Percentiles rank a stretch among this genome's conserved stretches.
Evolutionary conservation across 2,329 filamentous ascomycete species (phyloP).

Genomic region (Penicillium sp.): DNA sequence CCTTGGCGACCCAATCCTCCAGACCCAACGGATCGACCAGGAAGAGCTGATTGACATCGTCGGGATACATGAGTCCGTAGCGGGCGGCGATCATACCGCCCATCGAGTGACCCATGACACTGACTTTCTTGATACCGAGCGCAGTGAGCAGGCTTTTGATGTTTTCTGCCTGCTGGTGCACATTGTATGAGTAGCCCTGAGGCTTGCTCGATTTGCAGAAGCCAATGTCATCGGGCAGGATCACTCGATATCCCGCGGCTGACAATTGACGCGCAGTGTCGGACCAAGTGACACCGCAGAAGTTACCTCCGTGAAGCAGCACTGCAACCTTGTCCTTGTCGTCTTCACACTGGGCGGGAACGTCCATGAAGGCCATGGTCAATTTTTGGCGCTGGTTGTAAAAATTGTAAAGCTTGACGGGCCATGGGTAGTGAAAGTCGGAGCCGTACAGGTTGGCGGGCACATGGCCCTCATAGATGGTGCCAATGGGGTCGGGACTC

Average conservation of each 20-base stretch:
- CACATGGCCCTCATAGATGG: conserved; percentile 8
- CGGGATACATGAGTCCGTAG: conserved; percentile 13
- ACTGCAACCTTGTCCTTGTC: conserved; percentile 5
- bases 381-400: conserved; percentile 13
- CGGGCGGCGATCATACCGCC: conserved; percentile 13
- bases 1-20: conserved; percentile 13
- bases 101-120: conserved; percentile 12
- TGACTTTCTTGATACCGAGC: conserved; percentile 8
- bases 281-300: conserved; percentile 13
- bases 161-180: conserved; percentile 10
- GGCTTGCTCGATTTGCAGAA: conserved; percentile 16
- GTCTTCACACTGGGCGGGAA: not conserved
- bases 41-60: conserved; percentile 8
- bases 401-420: conserved; percentile 13
- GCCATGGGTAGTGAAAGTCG: conserved; percentile 10
- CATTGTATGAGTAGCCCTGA: conserved; percentile 12
- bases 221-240: conserved; percentile 13
- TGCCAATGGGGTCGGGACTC: conserved; percentile 8
- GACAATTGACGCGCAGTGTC: conserved; percentile 10
- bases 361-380: conserved; percentile 13
- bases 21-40: conserved; percentile 11
- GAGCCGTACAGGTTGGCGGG: conserved; percentile 8
- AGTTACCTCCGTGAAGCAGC: conserved; percentile 12
- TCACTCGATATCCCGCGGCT: conserved; percentile 11
- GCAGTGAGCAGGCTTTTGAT: conserved; percentile 11